Evolutionary conservation across 306 rosid species (phyloP).

Genomic region (Gillenia trifoliata): DNA sequence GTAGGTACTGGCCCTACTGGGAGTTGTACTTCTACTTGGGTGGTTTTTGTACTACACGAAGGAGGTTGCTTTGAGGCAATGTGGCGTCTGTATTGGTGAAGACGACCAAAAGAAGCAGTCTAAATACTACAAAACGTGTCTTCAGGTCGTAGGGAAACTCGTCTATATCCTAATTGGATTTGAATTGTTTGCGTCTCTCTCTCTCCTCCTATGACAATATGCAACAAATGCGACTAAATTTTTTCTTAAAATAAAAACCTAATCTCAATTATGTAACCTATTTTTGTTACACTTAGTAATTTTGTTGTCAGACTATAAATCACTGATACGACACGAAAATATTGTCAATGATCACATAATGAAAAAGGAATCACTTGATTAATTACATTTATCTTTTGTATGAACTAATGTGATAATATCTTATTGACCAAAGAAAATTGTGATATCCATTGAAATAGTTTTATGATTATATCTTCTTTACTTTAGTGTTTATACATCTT

Average conservation of each 20-base stretch:
- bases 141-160: background rate
- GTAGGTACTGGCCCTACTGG: background rate
- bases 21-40: conserved; percentile 7
- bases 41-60: conserved; percentile 11
- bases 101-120: background rate
- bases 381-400: background rate
- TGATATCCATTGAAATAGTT: background rate
- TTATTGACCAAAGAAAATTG: background rate
- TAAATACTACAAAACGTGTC: background rate
- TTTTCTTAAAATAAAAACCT: no score
- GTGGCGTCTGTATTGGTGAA: background rate
- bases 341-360: background rate
- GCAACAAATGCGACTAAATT: no score
- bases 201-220: no score
- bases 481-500: background rate
- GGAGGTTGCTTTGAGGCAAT: background rate
- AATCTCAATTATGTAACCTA: no score
- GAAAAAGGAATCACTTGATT: background rate
- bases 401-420: background rate
- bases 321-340: background rate
- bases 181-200: background rate
- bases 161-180: background rate
- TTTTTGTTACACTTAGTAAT: background rate
- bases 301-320: background rate
- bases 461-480: background rate